Evolutionary conservation across 2,329 filamentous ascomycete species (phyloP), one percentile per base, ranked within the genome.

Genomic region (Colletotrichum sublineola): DNA sequence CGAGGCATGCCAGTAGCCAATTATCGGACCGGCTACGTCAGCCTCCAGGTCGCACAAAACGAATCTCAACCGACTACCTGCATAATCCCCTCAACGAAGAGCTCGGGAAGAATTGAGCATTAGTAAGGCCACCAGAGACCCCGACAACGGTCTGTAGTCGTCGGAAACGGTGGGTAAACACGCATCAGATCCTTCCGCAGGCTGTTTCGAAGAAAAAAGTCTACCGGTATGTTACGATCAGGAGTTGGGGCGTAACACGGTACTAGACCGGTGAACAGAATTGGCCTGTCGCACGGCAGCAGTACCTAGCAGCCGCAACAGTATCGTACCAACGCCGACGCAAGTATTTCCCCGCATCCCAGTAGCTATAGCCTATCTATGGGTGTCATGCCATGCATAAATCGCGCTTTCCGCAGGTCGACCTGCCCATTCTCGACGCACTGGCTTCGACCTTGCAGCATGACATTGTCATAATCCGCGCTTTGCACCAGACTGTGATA

Each of bases 201-300:
- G 56, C 66, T 55, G 69, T 61, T 72, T 72, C 66, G 60, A 64
- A n/a, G 36, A 12, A 31, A 55, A 55, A 69, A 72, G 66, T 63
- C 40, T 69, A 52, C 24, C 24, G 24, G 24, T 24, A 24, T 24
- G 24, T 24, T 24, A 24, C 24, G 24, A 24, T 24, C 24, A 24
- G 24, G 24, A 24, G 24, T 24, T 24, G 24, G 24, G 24, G 1
- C 24, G 1, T 24, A 24, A 24, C 24, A 24, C 24, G 24, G 24
- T 24, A 24, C 33, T 20, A 63, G 69, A 38, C 56, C 18, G 38
- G 20, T 38, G 61, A n/a, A 40, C 38, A 33, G 33, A 71, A 58
- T 42, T 61, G 50, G 62, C 52, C 36, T 36, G 48, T 46, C 57
- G 57, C 57, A 56, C 53, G 18, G 42, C 33, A 29, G 50, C 24